Percentiles rank a stretch among this genome's conserved stretches.
Conservation (phyloP, 1,139 yeast species). For the Sugiyamaella pinicola region DNA sequence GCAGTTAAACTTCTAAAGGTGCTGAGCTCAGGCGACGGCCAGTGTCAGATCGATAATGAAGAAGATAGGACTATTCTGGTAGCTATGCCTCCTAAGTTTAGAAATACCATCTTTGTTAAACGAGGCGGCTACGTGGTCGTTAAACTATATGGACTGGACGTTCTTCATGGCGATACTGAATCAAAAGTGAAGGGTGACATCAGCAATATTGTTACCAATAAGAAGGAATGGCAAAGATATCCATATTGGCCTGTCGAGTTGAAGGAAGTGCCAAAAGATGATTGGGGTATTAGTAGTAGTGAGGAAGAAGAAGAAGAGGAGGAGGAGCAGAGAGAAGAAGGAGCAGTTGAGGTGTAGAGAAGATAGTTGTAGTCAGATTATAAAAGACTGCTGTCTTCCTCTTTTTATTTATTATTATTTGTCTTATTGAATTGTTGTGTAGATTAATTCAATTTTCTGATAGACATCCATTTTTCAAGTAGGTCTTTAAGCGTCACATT, state of each 20-base stretch:
- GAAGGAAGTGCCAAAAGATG: constrained; percentile 31
- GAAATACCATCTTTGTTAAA: constrained; percentile 44
- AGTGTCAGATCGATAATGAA: constrained; percentile 19
- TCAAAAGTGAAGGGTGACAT: constrained; percentile 42
- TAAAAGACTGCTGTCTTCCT: background rate
- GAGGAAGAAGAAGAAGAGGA: constrained; percentile 28
- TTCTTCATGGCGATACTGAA: constrained; percentile 22
- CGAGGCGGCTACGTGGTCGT: constrained; percentile 45
- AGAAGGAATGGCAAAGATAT: constrained; percentile 42
- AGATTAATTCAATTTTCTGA: constrained; percentile 2
- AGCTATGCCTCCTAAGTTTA: constrained; percentile 43
- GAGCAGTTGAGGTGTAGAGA: constrained; percentile 19
- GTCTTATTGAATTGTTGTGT: background rate
- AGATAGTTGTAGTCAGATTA: too few species aligned
- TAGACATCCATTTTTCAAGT: constrained; percentile 13
- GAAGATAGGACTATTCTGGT: constrained; percentile 33
- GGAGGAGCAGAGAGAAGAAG: constrained; percentile 7
- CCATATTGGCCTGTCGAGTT: constrained; percentile 45
- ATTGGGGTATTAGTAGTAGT: constrained; percentile 33
- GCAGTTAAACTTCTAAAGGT: constrained; percentile 23
- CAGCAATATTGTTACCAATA: constrained; percentile 41
- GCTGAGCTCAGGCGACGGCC: constrained; percentile 13
- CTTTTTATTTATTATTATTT: background rate
- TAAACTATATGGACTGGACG: constrained; percentile 33
- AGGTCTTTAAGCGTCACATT: constrained; percentile 6